Conservation (phyloP, 2,329 filamentous ascomycete genomes). For the Aphanocladium album region DNA sequence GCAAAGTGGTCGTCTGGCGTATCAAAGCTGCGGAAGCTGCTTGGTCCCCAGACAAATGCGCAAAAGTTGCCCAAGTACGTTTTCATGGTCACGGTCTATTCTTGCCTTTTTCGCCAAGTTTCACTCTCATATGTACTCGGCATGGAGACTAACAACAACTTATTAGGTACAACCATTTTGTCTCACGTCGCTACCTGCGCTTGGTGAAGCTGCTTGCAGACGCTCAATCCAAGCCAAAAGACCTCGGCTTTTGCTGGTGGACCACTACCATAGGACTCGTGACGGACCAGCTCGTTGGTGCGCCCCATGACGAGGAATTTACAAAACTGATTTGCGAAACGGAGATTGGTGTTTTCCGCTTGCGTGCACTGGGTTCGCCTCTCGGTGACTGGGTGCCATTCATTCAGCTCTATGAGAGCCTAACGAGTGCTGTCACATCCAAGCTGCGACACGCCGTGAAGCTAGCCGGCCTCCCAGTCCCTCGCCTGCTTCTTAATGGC, state of each 20-base stretch:
- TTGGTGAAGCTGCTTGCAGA: not conserved
- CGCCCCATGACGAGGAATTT: not conserved
- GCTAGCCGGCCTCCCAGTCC: not conserved
- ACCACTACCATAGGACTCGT: not conserved
- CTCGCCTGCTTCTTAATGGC: not conserved
- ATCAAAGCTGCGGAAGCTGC: not conserved
- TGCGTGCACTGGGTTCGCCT: not conserved
- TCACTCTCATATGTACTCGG: not conserved
- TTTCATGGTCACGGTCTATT: no score
- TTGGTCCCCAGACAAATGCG: not conserved
- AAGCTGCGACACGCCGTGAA: not conserved
- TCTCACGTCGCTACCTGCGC: not conserved
- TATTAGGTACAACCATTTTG: not conserved
- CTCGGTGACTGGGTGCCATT: not conserved
- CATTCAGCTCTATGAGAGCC: not conserved
- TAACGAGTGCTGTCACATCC: not conserved
- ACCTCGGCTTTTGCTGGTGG: conserved; percentile 4
- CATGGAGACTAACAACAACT: not conserved
- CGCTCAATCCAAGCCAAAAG: not conserved
- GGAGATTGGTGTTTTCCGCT: not conserved
- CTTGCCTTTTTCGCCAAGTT: not conserved
- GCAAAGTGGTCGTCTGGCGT: not conserved
- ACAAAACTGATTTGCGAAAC: not conserved
- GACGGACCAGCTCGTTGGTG: not conserved
- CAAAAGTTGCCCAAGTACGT: conserved; percentile 1